A percentile compares a stretch with the other conserved stretches of the same genome.
phyloP scores from a whole-genome alignment of 305 asterid genomes.

The Striga hermonthica region DNA sequence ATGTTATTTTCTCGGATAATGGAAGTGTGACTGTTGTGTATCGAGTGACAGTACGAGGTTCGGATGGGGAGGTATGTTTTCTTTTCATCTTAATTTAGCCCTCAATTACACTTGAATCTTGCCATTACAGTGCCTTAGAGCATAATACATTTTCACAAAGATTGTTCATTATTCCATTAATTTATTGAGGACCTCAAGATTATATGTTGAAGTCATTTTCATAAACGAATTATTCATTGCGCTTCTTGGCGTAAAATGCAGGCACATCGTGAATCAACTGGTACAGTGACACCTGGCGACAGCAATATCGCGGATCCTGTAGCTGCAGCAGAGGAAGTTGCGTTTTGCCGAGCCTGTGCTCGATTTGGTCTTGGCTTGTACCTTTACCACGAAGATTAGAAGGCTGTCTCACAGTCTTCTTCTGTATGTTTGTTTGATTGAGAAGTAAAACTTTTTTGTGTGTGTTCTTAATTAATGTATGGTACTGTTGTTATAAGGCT shows the following conservation, averaged over 20 bases:
- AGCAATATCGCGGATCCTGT: slow-evolving; percentile 56
- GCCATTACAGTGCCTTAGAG: neutral
- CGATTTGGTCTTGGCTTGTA: slow-evolving; percentile 94
- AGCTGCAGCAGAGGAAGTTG: slow-evolving; percentile 89
- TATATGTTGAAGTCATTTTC: neutral
- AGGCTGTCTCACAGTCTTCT: slow-evolving; percentile 5
- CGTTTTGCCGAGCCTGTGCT: slow-evolving; percentile 93
- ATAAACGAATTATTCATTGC: neutral
- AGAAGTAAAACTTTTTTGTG: neutral
- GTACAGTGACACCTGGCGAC: slow-evolving; percentile 57
- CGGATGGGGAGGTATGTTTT: slow-evolving; percentile 87
- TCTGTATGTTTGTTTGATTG: neutral
- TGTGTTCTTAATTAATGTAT: neutral
- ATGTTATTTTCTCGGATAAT: slow-evolving; percentile 82
- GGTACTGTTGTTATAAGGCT: neutral
- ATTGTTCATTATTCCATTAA: neutral
- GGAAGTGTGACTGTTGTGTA: slow-evolving; percentile 93
- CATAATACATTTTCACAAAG: neutral
- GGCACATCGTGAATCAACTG: slow-evolving; percentile 94
- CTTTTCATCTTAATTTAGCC: slow-evolving; percentile 23
- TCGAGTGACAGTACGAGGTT: slow-evolving; percentile 89
- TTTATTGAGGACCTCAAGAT: neutral
- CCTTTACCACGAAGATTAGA: slow-evolving; percentile 70
- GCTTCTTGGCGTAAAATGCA: slow-evolving; percentile 31
- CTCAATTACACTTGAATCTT: slow-evolving; percentile 6